Percentiles rank a stretch among this genome's conserved stretches.
phyloP scores from a whole-genome alignment of 495 filamentous ascomycete species.

The Mytilinidion resinicola region DNA sequence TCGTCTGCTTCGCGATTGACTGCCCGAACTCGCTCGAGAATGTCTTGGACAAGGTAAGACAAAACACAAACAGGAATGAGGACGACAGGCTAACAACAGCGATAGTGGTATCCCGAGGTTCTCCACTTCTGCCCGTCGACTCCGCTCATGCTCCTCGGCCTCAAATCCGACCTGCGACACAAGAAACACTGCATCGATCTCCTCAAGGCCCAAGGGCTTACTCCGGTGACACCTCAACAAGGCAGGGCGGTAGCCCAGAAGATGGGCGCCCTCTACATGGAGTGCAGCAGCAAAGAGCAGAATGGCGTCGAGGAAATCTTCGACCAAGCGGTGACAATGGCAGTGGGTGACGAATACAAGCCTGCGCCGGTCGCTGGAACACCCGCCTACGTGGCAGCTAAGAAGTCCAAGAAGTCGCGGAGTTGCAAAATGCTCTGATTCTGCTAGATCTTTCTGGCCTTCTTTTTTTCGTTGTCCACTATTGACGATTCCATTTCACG shows the following conservation, averaged over 20 bases:
- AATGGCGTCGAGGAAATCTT: constrained; percentile 93
- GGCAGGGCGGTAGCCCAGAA: constrained; percentile 77
- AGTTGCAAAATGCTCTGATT: constrained; percentile 64
- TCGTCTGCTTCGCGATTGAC: constrained; percentile 98
- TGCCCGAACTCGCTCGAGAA: constrained; percentile 97
- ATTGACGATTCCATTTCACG: constrained; percentile 6
- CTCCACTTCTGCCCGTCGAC: constrained; percentile 98
- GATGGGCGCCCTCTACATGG: constrained; percentile 93
- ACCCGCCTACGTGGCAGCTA: constrained; percentile 11
- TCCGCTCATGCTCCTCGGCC: constrained; percentile 86
- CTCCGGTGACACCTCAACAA: constrained; percentile 86
- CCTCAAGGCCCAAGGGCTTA: constrained; percentile 93
- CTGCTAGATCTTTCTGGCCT: neutral
- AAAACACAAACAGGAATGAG: too few relatives aligned
- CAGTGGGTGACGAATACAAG: constrained; percentile 62
- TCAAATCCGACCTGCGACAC: constrained; percentile 91
- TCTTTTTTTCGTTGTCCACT: constrained; percentile 14
- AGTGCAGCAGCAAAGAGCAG: constrained; percentile 98
- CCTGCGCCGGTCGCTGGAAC: constrained; percentile 27
- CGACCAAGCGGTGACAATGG: constrained; percentile 76
- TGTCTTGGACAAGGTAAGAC: constrained; percentile 89
- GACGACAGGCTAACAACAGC: constrained; percentile 15
- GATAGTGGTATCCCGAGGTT: constrained; percentile 97
- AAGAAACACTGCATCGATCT: constrained; percentile 96
- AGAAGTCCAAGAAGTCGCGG: constrained; percentile 59